A percentile compares a stretch with the other conserved stretches of the same genome.
Conservation (phyloP, 768 basidiomycete genomes). For the Termitomyces sp. region DNA sequence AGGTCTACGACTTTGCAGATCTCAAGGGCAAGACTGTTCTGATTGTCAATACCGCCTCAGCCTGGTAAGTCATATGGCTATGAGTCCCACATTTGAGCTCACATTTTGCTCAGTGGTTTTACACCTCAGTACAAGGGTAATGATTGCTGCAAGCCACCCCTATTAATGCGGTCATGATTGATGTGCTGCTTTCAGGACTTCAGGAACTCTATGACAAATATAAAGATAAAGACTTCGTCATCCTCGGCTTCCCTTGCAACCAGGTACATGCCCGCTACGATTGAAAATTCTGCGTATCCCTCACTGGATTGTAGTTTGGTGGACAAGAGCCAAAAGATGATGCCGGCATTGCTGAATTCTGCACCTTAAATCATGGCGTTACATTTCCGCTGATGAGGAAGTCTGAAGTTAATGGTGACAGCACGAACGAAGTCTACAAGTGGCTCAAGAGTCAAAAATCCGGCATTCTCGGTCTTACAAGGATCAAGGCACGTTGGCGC, state of each 20-base stretch:
- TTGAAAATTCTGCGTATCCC: background rate
- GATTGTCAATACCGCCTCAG: slow-evolving; percentile 73
- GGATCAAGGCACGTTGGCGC: slow-evolving; percentile 58
- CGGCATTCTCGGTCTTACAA: slow-evolving; percentile 62
- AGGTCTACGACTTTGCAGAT: slow-evolving; percentile 57
- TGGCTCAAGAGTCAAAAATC: slow-evolving; percentile 81
- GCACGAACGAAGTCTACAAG: slow-evolving; percentile 78
- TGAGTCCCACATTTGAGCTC: background rate
- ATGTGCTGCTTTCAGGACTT: slow-evolving; percentile 44
- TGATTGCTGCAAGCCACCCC: background rate
- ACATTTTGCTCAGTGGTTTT: slow-evolving; percentile 53
- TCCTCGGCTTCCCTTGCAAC: slow-evolving; percentile 92
- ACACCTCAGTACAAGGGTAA: slow-evolving; percentile 74
- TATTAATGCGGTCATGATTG: background rate
- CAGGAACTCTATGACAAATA: slow-evolving; percentile 80
- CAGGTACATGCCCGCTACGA: slow-evolving; percentile 40
- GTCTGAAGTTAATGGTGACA: slow-evolving; percentile 87
- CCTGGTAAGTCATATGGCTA: slow-evolving; percentile 45
- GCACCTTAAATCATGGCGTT: slow-evolving; percentile 81
- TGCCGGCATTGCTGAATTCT: slow-evolving; percentile 67
- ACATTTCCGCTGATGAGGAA: slow-evolving; percentile 91
- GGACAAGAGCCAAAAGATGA: slow-evolving; percentile 84
- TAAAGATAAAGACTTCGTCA: slow-evolving; percentile 66
- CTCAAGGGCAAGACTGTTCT: slow-evolving; percentile 76
- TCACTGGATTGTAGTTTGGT: slow-evolving; percentile 52